Percentiles rank a stretch among this genome's conserved stretches.
phyloP scores from a whole-genome alignment of 176 grass and related monocot genomes.

The Eleusine indica region DNA sequence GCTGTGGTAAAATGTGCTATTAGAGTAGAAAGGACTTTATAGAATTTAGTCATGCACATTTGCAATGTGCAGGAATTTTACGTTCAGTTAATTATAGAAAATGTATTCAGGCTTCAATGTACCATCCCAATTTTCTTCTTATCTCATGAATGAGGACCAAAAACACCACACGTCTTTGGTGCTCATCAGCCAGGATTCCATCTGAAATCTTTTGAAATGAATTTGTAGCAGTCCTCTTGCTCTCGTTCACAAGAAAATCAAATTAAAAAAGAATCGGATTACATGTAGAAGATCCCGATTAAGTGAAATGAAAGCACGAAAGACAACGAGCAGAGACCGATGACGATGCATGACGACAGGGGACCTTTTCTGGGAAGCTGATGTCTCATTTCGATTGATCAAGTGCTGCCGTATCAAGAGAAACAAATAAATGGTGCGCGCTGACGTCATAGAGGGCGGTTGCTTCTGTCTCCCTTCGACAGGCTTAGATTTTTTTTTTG shows the following conservation, averaged over 20 bases:
- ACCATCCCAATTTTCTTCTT: too few relatives aligned
- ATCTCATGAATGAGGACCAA: too few relatives aligned
- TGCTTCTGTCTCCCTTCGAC: background rate
- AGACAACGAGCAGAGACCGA: too few relatives aligned
- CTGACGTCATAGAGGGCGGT: background rate
- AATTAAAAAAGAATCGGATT: background rate
- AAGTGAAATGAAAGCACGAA: background rate
- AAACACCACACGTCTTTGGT: too few relatives aligned
- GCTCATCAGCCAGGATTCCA: too few relatives aligned
- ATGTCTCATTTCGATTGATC: background rate
- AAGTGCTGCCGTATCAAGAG: background rate
- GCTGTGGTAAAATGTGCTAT: too few relatives aligned
- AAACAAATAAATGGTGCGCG: background rate
- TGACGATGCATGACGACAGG: background rate
- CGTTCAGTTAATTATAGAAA: too few relatives aligned
- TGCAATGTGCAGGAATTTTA: background rate
- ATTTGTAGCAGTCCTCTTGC: background rate
- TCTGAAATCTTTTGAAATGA: too few relatives aligned
- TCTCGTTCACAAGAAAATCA: background rate
- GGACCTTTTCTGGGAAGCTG: background rate
- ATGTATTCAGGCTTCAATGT: too few relatives aligned
- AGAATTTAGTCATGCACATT: too few relatives aligned
- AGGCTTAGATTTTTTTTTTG: background rate
- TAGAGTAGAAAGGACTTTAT: too few relatives aligned
- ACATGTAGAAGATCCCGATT: background rate